A percentile compares a stretch with the other conserved stretches of the same genome.
phyloP scores from a whole-genome alignment of 257 asterid species.

The Scutellaria minor region DNA sequence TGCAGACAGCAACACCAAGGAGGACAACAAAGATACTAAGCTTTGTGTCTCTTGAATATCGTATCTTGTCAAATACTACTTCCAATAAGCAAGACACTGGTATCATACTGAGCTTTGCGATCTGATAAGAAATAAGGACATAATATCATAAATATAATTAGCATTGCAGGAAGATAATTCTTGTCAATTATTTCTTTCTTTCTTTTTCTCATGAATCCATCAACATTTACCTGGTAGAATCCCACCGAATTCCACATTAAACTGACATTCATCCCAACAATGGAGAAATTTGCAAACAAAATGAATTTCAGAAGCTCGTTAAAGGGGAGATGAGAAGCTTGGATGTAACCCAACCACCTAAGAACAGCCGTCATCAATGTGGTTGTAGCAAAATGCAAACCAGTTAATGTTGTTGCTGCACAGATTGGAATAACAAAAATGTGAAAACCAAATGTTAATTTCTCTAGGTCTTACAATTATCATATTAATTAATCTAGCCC shows the following conservation, averaged over 20 bases:
- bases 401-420: conserved; percentile 93
- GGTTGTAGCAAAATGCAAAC: conserved; percentile 85
- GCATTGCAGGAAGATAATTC: conserved; percentile 15
- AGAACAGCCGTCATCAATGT: conserved; percentile 80
- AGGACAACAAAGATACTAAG: conserved; percentile 85
- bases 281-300: conserved; percentile 87
- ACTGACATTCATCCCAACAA: conserved; percentile 97
- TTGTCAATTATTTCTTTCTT: background rate
- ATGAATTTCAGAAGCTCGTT: conserved; percentile 78
- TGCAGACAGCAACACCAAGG: conserved; percentile 95
- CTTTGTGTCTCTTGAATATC: conserved; percentile 94
- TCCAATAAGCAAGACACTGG: conserved; percentile 94
- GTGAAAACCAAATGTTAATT: conserved; percentile 21
- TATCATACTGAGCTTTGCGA: conserved; percentile 94
- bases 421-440: conserved; percentile 37
- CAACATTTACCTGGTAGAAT: conserved; percentile 79
- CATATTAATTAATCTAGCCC: background rate
- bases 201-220: conserved; percentile 12
- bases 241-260: conserved; percentile 99
- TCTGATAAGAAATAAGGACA: conserved; percentile 53
- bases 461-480: conserved; percentile 2
- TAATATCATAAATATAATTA: conserved; percentile 14
- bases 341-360: conserved; percentile 95
- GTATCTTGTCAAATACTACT: conserved; percentile 76
- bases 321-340: conserved; percentile 82